These are phyloP conservation scores for Aspergillus fructus DNA, from an alignment of 2,329 filamentous ascomycete genomes.

Conservation along the genomic window DNA sequence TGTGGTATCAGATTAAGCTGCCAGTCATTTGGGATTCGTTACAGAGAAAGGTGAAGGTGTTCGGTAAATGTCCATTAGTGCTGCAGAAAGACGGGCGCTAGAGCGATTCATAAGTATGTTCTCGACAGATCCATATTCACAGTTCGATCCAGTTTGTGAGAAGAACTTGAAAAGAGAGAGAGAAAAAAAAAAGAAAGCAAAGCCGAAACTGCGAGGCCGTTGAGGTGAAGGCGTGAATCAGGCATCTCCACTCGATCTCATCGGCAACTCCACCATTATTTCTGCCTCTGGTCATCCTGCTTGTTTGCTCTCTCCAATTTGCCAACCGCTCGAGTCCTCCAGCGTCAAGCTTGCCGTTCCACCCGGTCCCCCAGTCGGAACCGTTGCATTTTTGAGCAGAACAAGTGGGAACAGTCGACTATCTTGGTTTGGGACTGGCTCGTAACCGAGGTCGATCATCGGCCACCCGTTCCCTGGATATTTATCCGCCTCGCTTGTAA, in stretches of 20 bases:
- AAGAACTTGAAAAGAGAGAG: neutral
- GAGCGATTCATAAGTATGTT: neutral
- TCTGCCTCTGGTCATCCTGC: neutral
- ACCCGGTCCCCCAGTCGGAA: constrained; percentile 1
- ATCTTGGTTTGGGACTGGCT: neutral
- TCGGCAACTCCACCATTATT: too few relatives aligned
- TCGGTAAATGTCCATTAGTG: neutral
- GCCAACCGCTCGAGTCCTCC: neutral
- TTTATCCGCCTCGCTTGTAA: constrained; percentile 4
- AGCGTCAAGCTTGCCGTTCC: neutral
- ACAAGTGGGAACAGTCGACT: too few relatives aligned
- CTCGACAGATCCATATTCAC: neutral
- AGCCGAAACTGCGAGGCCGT: neutral
- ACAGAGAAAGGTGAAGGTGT: neutral
- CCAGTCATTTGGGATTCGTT: neutral
- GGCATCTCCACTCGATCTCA: too few relatives aligned
- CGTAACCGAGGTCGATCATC: constrained; percentile 7
- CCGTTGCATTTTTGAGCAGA: neutral
- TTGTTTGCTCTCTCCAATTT: neutral
- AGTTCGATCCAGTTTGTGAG: neutral
- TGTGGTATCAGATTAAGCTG: neutral
- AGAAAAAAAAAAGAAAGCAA: neutral
- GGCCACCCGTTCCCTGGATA: constrained; percentile 2
- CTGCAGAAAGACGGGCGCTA: neutral
- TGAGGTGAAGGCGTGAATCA: neutral